Percentiles rank a stretch among this genome's conserved stretches.
These are phyloP conservation scores for Rauvolfia tetraphylla DNA, from an alignment of 257 asterid species.

Conservation along the genomic window DNA sequence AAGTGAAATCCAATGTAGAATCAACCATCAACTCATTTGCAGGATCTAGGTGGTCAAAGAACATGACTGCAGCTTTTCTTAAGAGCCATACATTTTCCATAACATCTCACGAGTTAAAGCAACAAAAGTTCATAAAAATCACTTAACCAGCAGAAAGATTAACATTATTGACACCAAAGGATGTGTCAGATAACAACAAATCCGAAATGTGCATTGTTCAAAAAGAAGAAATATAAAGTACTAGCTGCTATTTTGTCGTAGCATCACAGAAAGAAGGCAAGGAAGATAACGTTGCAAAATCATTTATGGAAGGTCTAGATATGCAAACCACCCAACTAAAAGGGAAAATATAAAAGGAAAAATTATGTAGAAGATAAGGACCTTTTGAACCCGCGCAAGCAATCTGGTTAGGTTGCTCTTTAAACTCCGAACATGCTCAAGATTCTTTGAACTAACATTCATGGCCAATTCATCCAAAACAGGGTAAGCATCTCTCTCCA, in stretches of 20 bases:
- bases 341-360: not conserved
- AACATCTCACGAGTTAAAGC: not conserved
- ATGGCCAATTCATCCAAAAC: conserved; percentile 89
- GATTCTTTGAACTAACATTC: conserved; percentile 90
- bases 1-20: not conserved
- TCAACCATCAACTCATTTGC: not conserved
- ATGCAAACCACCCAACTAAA: not conserved
- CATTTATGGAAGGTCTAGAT: not conserved
- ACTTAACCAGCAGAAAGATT: not conserved
- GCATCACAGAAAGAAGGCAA: not conserved
- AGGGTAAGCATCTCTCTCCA: conserved; percentile 95
- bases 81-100: not conserved
- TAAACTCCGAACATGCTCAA: conserved; percentile 86
- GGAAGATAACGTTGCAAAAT: not conserved
- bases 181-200: not conserved
- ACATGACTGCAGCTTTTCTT: not conserved
- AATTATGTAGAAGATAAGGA: conserved; percentile 24
- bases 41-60: not conserved
- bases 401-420: conserved; percentile 92
- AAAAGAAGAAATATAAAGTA: not conserved
- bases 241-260: not conserved
- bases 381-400: conserved; percentile 97
- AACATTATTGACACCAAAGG: conserved; percentile 1
- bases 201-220: not conserved
- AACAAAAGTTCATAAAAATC: not conserved